Conservation (phyloP, 2,329 filamentous ascomycete species). For the Thielaviopsis populi region DNA sequence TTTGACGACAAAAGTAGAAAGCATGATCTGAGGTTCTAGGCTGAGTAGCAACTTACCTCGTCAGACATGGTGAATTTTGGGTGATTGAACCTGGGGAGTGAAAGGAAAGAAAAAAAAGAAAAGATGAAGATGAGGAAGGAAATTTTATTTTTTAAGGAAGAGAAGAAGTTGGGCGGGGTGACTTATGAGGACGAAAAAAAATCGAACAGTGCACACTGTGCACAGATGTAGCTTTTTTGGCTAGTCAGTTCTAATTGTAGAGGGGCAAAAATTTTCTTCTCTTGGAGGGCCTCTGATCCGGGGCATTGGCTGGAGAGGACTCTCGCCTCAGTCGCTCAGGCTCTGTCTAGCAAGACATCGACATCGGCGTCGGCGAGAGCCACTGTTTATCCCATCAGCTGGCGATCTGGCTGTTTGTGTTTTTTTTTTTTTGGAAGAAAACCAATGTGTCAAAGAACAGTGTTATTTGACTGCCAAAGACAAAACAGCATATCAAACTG, state of each 20-base stretch:
- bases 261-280: conserved; percentile 10
- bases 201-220: conserved; percentile 17
- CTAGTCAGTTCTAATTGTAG: conserved; percentile 5
- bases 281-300: conserved; percentile 8
- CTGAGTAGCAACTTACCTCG: conserved; percentile 32
- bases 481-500: not conserved
- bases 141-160: conserved; percentile 20
- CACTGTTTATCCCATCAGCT: not conserved
- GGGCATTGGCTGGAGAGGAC: not conserved
- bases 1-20: not conserved
- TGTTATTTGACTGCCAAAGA: not conserved
- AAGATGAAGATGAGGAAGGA: conserved; percentile 18
- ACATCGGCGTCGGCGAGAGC: not conserved
- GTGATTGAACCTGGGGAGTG: conserved; percentile 21
- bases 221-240: conserved; percentile 11
- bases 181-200: conserved; percentile 15
- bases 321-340: conserved; percentile 1
- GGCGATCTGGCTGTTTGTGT: not conserved
- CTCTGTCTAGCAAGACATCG: not conserved
- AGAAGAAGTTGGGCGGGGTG: conserved; percentile 19
- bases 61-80: conserved; percentile 42
- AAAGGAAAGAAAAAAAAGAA: conserved; percentile 20
- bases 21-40: not conserved
- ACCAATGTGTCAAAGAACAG: not conserved
- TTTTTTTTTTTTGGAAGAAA: not conserved